Conservation (phyloP, 306 rosid species). For the Sechiopsis laciniata region DNA sequence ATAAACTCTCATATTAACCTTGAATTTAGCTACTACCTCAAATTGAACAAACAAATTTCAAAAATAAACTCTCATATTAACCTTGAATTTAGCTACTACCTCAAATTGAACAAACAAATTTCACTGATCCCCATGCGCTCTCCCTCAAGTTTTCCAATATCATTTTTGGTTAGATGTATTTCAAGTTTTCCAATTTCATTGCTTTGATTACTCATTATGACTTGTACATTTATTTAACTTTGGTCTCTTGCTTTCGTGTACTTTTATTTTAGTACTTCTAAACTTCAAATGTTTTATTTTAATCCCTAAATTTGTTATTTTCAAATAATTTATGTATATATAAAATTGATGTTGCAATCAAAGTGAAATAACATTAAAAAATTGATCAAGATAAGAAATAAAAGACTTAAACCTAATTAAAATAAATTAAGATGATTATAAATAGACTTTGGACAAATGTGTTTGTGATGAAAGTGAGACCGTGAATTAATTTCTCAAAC, state of each 20-base stretch:
- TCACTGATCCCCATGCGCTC: background rate
- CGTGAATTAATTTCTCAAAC: no score
- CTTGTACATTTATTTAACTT: background rate
- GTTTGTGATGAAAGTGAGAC: no score
- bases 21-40: background rate
- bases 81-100: background rate
- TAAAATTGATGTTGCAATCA: background rate
- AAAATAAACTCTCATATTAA: no score
- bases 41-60: background rate
- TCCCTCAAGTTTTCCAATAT: no score
- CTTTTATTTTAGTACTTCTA: background rate
- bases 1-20: no score
- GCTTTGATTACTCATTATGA: background rate
- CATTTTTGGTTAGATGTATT: background rate
- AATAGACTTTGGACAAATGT: no score
- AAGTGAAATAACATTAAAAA: no score
- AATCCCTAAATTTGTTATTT: no score
- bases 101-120: background rate
- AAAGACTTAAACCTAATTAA: background rate
- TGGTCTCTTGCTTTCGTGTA: background rate
- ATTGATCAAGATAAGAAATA: background rate
- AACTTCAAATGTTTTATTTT: background rate
- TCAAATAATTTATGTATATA: no score
- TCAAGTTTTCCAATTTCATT: no score
- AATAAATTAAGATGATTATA: no score